Percentiles rank a stretch among this genome's conserved stretches.
Conservation (phyloP, 768 basidiomycete species). For the Tylopilus vinaceipallidus region DNA sequence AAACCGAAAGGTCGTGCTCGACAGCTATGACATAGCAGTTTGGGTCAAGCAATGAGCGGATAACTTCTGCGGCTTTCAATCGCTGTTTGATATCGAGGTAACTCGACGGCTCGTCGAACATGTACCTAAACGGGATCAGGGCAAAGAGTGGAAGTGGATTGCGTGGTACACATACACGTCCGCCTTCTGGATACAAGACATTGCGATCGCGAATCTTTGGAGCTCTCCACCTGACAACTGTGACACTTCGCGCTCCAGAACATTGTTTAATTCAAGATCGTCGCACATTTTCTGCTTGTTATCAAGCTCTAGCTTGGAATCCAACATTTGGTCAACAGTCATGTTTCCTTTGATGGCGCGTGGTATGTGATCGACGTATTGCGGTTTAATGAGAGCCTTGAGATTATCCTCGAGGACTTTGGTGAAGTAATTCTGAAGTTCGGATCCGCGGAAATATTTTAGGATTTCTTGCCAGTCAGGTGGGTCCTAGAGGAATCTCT, state of each 20-base stretch:
- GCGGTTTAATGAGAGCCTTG: slow-evolving; percentile 98
- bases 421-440: slow-evolving; percentile 99
- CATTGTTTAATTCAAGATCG: slow-evolving; percentile 83
- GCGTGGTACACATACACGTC: slow-evolving; percentile 71
- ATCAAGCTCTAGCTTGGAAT: slow-evolving; percentile 82
- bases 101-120: slow-evolving; percentile 99
- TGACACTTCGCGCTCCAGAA: slow-evolving; percentile 78
- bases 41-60: slow-evolving; percentile 79
- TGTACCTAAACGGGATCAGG: slow-evolving; percentile 59
- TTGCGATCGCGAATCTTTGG: slow-evolving; percentile 97
- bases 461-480: slow-evolving; percentile 99
- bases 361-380: slow-evolving; percentile 99
- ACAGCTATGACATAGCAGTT: slow-evolving; percentile 95
- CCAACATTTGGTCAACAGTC: slow-evolving; percentile 89
- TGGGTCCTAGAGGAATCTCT: slow-evolving; percentile 87
- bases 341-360: slow-evolving; percentile 88
- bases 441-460: slow-evolving; percentile 97
- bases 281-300: slow-evolving; percentile 87
- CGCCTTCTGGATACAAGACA: slow-evolving; percentile 92
- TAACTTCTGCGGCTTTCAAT: slow-evolving; percentile 91
- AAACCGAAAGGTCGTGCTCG: slow-evolving; percentile 97
- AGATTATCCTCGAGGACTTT: slow-evolving; percentile 98
- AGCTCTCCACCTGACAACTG: slow-evolving; percentile 96
- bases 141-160: background rate
- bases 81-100: slow-evolving; percentile 97